These are phyloP conservation scores for Candida labiduridarum DNA, from an alignment of 1,139 yeast genomes.

Conservation along the genomic window DNA sequence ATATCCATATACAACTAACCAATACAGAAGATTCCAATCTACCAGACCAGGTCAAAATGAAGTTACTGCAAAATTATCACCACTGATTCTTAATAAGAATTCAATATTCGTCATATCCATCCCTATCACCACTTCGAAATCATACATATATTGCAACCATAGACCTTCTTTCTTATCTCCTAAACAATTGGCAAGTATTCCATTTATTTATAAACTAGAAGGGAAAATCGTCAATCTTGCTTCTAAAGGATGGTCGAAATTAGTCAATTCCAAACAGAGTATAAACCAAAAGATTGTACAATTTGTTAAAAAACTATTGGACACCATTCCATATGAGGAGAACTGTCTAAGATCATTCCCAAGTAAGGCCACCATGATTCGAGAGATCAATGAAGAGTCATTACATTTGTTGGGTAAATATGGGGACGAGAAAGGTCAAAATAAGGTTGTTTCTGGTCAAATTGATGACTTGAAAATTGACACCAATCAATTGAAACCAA, in stretches of 20 bases:
- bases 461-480: conserved; percentile 32
- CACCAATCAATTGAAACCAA: conserved; percentile 37
- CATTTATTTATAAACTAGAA: conserved; percentile 41
- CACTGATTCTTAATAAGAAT: conserved; percentile 11
- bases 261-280: conserved; percentile 37
- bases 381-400: conserved; percentile 41
- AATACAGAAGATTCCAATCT: conserved; percentile 5
- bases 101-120: conserved; percentile 56
- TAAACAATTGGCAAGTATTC: conserved; percentile 31
- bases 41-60: neutral
- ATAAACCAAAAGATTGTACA: conserved; percentile 44
- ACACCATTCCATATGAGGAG: conserved; percentile 55
- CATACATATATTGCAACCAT: conserved; percentile 65
- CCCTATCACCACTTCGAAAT: conserved; percentile 59
- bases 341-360: conserved; percentile 55
- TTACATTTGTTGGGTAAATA: conserved; percentile 3
- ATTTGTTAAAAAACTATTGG: conserved; percentile 37
- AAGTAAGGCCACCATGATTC: conserved; percentile 47
- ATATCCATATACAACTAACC: neutral
- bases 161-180: conserved; percentile 33
- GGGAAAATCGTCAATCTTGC: conserved; percentile 40
- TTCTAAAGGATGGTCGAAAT: conserved; percentile 47
- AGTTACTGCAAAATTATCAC: neutral
- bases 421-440: neutral
- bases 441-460: conserved; percentile 32